Conservation (phyloP, 1,284 basidiomycete species). For the Malassezia equina region DNA sequence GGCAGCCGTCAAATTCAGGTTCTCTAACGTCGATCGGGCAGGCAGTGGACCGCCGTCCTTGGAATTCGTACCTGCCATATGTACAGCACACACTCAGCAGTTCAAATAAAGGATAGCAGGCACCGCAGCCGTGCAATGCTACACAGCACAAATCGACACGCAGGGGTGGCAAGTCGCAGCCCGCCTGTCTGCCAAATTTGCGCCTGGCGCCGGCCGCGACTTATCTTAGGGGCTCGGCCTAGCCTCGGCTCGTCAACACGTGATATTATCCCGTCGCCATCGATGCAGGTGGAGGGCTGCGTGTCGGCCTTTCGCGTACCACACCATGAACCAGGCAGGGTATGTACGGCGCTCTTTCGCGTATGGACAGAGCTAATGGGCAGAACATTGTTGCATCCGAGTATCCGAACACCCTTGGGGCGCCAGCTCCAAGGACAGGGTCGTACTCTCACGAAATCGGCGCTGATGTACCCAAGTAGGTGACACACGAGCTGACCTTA, state of each 20-base stretch:
- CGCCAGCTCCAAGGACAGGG: slow-evolving; percentile 37
- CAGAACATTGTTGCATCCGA: slow-evolving; percentile 13
- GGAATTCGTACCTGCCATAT: not conserved
- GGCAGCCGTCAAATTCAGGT: not conserved
- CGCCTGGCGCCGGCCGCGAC: not conserved
- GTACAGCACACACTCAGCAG: not conserved
- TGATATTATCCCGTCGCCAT: not conserved
- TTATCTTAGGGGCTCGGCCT: not conserved
- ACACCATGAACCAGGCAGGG: not conserved
- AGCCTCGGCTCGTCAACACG: not conserved
- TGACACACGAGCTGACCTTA: not conserved
- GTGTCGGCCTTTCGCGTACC: not conserved
- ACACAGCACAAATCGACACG: not conserved
- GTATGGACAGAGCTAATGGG: not conserved
- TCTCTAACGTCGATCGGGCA: not conserved
- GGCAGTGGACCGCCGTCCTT: not conserved
- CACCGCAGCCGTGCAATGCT: not conserved
- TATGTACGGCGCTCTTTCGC: not conserved
- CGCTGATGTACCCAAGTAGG: slow-evolving; percentile 46
- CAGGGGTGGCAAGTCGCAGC: not conserved
- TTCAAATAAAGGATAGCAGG: not conserved
- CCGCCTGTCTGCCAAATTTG: not conserved
- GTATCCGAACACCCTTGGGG: slow-evolving; percentile 19
- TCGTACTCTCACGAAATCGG: slow-evolving; percentile 29
- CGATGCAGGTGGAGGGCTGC: not conserved